Evolutionary conservation across 1,284 basidiomycete species (phyloP).

Genomic region (Cutaneotrichosporon spelunceum): DNA sequence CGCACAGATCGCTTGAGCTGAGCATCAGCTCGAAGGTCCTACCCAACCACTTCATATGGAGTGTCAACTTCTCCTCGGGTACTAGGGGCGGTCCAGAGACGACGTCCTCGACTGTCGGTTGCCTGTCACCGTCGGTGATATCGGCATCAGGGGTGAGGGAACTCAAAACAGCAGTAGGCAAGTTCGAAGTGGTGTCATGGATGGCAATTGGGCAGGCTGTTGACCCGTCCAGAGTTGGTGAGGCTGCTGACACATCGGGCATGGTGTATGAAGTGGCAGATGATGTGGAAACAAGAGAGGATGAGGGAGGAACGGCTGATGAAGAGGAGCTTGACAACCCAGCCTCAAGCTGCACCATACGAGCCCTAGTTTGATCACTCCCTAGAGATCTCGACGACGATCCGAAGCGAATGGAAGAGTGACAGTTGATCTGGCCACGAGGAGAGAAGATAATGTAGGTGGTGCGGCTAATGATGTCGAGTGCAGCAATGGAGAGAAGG

Average conservation of each 20-base stretch:
- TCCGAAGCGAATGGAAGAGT: background rate
- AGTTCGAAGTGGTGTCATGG: background rate
- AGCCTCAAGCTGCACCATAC: background rate
- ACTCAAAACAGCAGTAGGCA: background rate
- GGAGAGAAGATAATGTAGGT: background rate
- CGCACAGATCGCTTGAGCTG: slow-evolving; percentile 21
- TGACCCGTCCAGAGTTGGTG: background rate
- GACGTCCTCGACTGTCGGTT: background rate
- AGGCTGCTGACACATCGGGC: background rate
- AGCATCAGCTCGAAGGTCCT: slow-evolving; percentile 13
- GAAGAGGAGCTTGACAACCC: background rate
- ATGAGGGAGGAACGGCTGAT: background rate
- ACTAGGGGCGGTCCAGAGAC: background rate
- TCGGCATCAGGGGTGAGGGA: background rate
- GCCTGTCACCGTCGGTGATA: background rate
- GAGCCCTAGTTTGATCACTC: background rate
- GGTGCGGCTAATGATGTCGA: background rate
- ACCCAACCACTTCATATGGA: slow-evolving; percentile 21
- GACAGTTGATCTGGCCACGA: background rate
- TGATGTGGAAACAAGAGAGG: background rate
- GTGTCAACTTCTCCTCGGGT: slow-evolving; percentile 8
- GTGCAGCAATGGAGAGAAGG: background rate
- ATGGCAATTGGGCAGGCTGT: background rate
- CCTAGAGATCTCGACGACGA: background rate
- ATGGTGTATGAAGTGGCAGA: background rate